Percentiles rank a stretch among this genome's conserved stretches.
phyloP scores from a whole-genome alignment of 2,329 filamentous ascomycete genomes.

The Volutella citrinella region DNA sequence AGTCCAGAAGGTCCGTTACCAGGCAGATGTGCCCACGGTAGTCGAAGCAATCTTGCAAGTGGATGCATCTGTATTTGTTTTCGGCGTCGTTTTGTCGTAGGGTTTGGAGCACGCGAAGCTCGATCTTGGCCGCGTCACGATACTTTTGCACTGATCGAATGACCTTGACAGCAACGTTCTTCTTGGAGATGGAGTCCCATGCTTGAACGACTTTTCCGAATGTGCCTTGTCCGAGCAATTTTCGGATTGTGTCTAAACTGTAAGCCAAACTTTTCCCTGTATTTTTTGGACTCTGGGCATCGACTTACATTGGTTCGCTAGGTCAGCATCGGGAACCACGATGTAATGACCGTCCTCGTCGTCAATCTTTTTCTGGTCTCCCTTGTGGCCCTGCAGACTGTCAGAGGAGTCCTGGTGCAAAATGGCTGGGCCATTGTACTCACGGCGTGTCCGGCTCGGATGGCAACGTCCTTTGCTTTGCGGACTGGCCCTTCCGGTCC shows the following conservation, averaged over 20 bases:
- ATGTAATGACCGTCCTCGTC: slow-evolving; percentile 98
- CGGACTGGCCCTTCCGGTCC: slow-evolving; percentile 85
- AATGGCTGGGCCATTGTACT: slow-evolving; percentile 30
- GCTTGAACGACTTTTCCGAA: slow-evolving; percentile 99
- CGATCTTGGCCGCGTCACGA: slow-evolving; percentile 90
- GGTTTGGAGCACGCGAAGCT: slow-evolving; percentile 88
- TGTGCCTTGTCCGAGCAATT: slow-evolving; percentile 90
- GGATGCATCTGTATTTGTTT: slow-evolving; percentile 95
- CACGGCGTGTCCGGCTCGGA: slow-evolving; percentile 62
- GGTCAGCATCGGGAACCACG: slow-evolving; percentile 77
- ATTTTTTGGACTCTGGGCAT: slow-evolving; percentile 2
- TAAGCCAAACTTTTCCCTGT: too few relatives aligned
- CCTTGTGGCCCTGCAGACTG: slow-evolving; percentile 35
- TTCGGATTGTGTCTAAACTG: slow-evolving; percentile 78
- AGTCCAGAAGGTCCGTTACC: slow-evolving; percentile 74
- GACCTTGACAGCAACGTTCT: slow-evolving; percentile 90
- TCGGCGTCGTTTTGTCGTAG: slow-evolving; percentile 85
- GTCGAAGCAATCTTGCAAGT: slow-evolving; percentile 94
- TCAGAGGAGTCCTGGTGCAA: too few relatives aligned
- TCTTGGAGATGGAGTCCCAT: slow-evolving; percentile 72
- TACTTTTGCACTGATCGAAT: slow-evolving; percentile 99
- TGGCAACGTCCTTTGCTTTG: slow-evolving; percentile 78
- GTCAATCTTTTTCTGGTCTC: slow-evolving; percentile 73
- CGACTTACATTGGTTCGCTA: slow-evolving; percentile 84
- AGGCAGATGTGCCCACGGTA: slow-evolving; percentile 95